Evolutionary conservation across 805 yeast species (phyloP).

Genomic region (Candida parachauliodes): DNA sequence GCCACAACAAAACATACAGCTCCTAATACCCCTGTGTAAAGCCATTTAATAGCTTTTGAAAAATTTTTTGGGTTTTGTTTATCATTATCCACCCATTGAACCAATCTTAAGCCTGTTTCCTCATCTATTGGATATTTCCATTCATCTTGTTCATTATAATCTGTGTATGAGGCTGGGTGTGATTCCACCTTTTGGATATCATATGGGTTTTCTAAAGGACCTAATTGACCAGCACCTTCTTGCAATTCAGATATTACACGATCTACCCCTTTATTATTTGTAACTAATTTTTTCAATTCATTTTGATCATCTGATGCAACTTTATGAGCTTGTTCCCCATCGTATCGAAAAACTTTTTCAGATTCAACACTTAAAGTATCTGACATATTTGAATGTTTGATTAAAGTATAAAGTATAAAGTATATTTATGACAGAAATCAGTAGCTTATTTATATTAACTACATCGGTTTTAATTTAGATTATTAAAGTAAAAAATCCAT

Average conservation of each 20-base stretch:
- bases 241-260: constrained; percentile 35
- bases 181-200: constrained; percentile 39
- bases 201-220: constrained; percentile 54
- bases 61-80: constrained; percentile 51
- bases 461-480: not conserved
- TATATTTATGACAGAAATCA: not conserved
- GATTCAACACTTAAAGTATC: constrained; percentile 8
- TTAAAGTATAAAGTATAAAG: not conserved
- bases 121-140: constrained; percentile 59
- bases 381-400: not conserved
- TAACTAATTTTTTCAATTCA: constrained; percentile 22
- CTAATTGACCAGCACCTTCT: constrained; percentile 45
- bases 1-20: constrained; percentile 92
- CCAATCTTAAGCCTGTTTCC: constrained; percentile 54
- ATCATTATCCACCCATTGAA: constrained; percentile 49
- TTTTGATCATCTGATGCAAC: constrained; percentile 18
- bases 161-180: constrained; percentile 24
- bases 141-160: constrained; percentile 38
- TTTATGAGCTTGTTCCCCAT: constrained; percentile 7
- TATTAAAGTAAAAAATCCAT: not conserved
- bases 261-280: constrained; percentile 32
- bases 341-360: constrained; percentile 7
- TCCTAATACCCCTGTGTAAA: constrained; percentile 83
- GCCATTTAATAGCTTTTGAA: constrained; percentile 56
- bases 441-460: not conserved